phyloP scores from a whole-genome alignment of 345 rosid species.

The Durio zibethinus region DNA sequence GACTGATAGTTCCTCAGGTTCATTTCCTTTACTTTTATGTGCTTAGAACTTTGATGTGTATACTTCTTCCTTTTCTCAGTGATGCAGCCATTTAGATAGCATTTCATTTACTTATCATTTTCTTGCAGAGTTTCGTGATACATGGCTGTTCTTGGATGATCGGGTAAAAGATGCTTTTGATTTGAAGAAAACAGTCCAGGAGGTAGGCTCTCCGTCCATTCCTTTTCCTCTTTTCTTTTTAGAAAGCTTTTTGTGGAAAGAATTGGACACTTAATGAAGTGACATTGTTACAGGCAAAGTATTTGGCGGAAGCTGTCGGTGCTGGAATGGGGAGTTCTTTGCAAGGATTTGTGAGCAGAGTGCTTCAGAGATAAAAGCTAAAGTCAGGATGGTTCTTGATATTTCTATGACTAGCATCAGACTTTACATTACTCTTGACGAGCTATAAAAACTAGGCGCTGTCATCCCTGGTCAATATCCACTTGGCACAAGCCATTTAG shows the following conservation, averaged over 20 bases:
- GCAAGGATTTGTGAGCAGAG: slow-evolving; percentile 64
- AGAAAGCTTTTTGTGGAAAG: not conserved
- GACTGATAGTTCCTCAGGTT: slow-evolving; percentile 89
- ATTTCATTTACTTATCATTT: slow-evolving; percentile 10
- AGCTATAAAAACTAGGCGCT: not conserved
- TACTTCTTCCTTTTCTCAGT: not conserved
- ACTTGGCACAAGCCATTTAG: not conserved
- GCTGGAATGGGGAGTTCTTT: slow-evolving; percentile 85
- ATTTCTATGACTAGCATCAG: not conserved
- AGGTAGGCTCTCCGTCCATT: slow-evolving; percentile 45
- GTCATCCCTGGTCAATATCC: not conserved
- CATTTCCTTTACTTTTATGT: slow-evolving; percentile 3
- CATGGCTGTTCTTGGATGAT: slow-evolving; percentile 77
- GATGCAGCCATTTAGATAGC: not conserved
- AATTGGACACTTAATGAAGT: not conserved
- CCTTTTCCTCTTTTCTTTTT: not conserved
- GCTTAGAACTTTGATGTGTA: not conserved
- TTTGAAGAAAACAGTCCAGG: slow-evolving; percentile 77
- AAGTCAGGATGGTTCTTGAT: not conserved
- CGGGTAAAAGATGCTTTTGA: slow-evolving; percentile 91
- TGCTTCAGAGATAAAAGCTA: slow-evolving; percentile 36
- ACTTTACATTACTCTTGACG: not conserved
- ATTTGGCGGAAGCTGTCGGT: slow-evolving; percentile 82
- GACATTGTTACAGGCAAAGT: slow-evolving; percentile 60
- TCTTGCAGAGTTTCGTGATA: slow-evolving; percentile 58